These are phyloP conservation scores for Lanmaoa rubissima DNA, from an alignment of 768 basidiomycete genomes.

Conservation along the genomic window DNA sequence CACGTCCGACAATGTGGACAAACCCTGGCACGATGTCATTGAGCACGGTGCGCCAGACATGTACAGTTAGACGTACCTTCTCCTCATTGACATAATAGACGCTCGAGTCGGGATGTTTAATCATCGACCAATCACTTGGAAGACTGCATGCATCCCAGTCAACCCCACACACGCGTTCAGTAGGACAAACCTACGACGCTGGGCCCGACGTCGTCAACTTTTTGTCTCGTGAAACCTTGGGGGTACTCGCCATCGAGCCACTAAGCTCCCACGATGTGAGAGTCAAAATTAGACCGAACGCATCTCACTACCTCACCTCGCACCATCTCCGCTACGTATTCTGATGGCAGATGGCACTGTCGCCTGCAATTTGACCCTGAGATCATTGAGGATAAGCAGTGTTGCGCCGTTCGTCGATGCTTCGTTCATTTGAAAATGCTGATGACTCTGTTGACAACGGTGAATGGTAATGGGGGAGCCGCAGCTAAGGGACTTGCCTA, in stretches of 20 bases:
- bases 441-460: not conserved
- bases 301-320: constrained; percentile 10
- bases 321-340: not conserved
- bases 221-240: constrained; percentile 12
- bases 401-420: not conserved
- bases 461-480: not conserved
- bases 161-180: not conserved
- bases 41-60: not conserved
- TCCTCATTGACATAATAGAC: constrained; percentile 32
- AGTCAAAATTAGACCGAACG: not conserved
- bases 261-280: not conserved
- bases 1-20: constrained; percentile 15
- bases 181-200: constrained; percentile 9
- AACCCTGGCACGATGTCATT: not conserved
- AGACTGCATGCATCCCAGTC: constrained; percentile 8
- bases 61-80: constrained; percentile 25
- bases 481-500: not conserved
- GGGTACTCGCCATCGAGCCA: constrained; percentile 12
- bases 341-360: constrained; percentile 18
- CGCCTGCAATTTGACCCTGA: constrained; percentile 5
- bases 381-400: not conserved
- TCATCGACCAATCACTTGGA: constrained; percentile 27
- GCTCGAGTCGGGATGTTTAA: constrained; percentile 33
- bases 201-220: not conserved
- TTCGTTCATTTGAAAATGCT: constrained; percentile 4